phyloP scores from a whole-genome alignment of 495 filamentous ascomycete genomes.

The Penicillium cinerascens region DNA sequence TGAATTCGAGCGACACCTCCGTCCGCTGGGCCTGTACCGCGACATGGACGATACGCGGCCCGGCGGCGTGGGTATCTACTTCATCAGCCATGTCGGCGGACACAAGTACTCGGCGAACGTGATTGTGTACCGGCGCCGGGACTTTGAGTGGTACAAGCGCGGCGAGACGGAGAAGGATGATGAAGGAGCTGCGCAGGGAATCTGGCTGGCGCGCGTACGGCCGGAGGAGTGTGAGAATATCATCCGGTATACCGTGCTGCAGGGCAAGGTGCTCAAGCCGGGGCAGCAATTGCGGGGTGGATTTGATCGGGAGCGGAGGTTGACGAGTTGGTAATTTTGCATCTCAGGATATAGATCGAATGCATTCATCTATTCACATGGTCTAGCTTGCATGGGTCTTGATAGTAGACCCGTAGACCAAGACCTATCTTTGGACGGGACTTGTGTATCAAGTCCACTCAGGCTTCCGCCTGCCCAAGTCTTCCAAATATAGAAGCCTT shows the following conservation, averaged over 20 bases:
- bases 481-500: background rate
- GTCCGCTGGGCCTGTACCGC: constrained; percentile 76
- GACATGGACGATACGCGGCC: constrained; percentile 83
- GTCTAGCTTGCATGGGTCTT: background rate
- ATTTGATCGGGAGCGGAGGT: constrained; percentile 75
- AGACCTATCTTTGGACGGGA: too few species aligned
- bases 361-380: background rate
- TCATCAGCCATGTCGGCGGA: constrained; percentile 91
- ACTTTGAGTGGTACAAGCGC: constrained; percentile 51
- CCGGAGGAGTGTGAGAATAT: constrained; percentile 96
- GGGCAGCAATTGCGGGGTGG: constrained; percentile 79
- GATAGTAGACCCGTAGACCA: background rate
- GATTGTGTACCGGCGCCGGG: constrained; percentile 74
- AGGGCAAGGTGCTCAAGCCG: constrained; percentile 92
- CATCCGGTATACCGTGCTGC: constrained; percentile 79
- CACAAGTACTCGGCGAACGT: constrained; percentile 89
- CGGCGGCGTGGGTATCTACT: constrained; percentile 90
- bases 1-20: constrained; percentile 88
- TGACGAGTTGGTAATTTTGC: constrained; percentile 75
- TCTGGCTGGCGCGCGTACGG: constrained; percentile 86
- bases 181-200: constrained; percentile 75
- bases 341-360: background rate
- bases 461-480: too few species aligned
- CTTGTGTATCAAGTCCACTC: too few species aligned
- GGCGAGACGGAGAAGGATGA: constrained; percentile 29